These are phyloP conservation scores for Yamadazyma jaroonii DNA, from an alignment of 1,139 yeast species.

Conservation along the genomic window DNA sequence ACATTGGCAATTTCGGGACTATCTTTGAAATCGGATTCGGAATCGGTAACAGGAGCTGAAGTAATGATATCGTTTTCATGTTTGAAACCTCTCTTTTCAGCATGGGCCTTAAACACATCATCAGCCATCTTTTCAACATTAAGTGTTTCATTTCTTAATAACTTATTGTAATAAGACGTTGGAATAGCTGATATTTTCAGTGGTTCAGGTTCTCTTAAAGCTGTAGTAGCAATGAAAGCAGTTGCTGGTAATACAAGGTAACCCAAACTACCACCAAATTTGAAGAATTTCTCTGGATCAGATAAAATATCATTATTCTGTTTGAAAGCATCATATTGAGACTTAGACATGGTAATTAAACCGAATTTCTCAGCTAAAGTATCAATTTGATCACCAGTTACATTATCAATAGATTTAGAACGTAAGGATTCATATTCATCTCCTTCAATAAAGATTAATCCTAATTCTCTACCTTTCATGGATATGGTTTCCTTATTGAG, in stretches of 20 bases:
- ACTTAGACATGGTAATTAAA: conserved; percentile 40
- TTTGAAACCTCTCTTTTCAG: conserved; percentile 47
- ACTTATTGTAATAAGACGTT: conserved; percentile 57
- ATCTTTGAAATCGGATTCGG: conserved; percentile 1
- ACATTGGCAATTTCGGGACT: conserved; percentile 17
- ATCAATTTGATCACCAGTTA: conserved; percentile 16
- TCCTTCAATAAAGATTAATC: conserved; percentile 25
- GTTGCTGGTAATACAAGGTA: conserved; percentile 53
- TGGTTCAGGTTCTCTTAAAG: conserved; percentile 53
- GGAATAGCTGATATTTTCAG: conserved; percentile 63
- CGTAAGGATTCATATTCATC: conserved; percentile 30
- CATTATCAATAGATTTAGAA: conserved; percentile 13
- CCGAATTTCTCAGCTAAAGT: conserved; percentile 22
- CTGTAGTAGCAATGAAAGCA: conserved; percentile 59
- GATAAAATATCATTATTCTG: conserved; percentile 18
- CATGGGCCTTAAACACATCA: conserved; percentile 43
- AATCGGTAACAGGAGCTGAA: conserved; percentile 15
- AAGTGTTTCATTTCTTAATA: conserved; percentile 43
- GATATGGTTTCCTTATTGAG: conserved; percentile 23
- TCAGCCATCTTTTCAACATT: conserved; percentile 46
- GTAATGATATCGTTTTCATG: conserved; percentile 22
- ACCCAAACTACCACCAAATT: conserved; percentile 43
- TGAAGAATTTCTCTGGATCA: conserved; percentile 21
- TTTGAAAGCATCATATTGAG: conserved; percentile 25
- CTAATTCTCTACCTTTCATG: conserved; percentile 43